Conservation (phyloP, 768 basidiomycete genomes). For the Trametopsis cervina region DNA sequence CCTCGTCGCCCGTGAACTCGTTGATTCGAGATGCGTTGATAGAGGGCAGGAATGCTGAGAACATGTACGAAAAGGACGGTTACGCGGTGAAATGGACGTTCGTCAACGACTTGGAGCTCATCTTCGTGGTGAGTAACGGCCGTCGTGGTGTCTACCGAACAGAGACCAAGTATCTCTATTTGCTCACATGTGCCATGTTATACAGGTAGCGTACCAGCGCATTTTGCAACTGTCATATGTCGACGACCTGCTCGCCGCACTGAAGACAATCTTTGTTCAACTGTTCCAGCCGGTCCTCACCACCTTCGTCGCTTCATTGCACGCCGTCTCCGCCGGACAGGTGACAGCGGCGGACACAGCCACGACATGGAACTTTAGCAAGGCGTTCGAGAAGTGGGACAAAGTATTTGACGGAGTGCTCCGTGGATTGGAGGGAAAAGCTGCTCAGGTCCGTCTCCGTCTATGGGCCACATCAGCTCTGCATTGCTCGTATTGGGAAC, state of each 20-base stretch:
- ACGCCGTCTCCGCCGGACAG: constrained; percentile 47
- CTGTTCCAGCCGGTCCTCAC: constrained; percentile 80
- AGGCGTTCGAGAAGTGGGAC: constrained; percentile 78
- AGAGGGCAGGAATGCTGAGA: constrained; percentile 76
- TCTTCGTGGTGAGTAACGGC: constrained; percentile 75
- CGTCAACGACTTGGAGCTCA: constrained; percentile 91
- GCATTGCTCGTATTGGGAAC: constrained; percentile 1
- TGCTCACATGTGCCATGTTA: constrained; percentile 1
- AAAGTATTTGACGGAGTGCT: constrained; percentile 70
- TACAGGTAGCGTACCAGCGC: constrained; percentile 91
- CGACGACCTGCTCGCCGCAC: constrained; percentile 73
- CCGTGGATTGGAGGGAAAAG: constrained; percentile 67
- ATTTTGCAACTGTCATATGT: constrained; percentile 93
- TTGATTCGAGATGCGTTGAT: constrained; percentile 60
- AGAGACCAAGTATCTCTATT: not conserved
- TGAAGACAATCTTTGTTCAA: constrained; percentile 82
- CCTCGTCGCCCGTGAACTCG: constrained; percentile 24
- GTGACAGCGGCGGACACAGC: constrained; percentile 25
- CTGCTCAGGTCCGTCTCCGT: constrained; percentile 43
- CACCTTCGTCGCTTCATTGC: constrained; percentile 78
- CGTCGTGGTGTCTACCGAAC: not conserved
- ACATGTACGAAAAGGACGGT: constrained; percentile 89
- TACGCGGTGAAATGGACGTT: constrained; percentile 94
- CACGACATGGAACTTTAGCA: constrained; percentile 59
- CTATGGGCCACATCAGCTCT: not conserved